Percentiles rank a stretch among this genome's conserved stretches.
Evolutionary conservation across 2,329 filamentous ascomycete genomes (phyloP).

Genomic region (Penicillium hesseltinei): DNA sequence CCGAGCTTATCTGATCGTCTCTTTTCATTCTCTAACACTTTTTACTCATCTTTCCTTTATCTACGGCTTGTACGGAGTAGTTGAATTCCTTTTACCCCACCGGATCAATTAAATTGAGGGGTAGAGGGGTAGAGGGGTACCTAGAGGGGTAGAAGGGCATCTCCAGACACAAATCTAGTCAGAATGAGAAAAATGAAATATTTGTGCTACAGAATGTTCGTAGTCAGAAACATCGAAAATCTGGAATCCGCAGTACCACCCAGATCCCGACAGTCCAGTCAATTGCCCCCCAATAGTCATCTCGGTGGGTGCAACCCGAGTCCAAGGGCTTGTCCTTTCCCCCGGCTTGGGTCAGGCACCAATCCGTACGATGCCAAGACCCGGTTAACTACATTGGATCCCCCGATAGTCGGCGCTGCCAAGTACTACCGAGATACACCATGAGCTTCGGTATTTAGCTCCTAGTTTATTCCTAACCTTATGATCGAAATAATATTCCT

Average conservation of each 20-base stretch:
- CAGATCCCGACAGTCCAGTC: not conserved
- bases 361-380: constrained; percentile 5
- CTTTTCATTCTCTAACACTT: constrained; percentile 3
- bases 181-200: not conserved
- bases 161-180: not conserved
- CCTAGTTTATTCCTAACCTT: not conserved
- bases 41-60: constrained; percentile 12
- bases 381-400: constrained; percentile 2
- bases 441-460: not conserved
- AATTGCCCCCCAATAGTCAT: constrained; percentile 1
- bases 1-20: constrained; percentile 13
- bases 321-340: not conserved
- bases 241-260: not conserved
- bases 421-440: not conserved
- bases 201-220: not conserved
- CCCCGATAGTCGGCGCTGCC: constrained; percentile 5
- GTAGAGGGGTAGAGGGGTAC: not conserved
- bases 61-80: not conserved
- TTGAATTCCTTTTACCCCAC: not conserved
- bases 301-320: not conserved
- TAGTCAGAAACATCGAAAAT: not conserved
- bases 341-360: constrained; percentile 5
- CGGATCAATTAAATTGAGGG: constrained; percentile 1
- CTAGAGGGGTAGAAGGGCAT: not conserved
- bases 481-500: not conserved